These are phyloP conservation scores for Hamamelis virginiana DNA, from an alignment of 164 flowering plant genomes.

Conservation along the genomic window DNA sequence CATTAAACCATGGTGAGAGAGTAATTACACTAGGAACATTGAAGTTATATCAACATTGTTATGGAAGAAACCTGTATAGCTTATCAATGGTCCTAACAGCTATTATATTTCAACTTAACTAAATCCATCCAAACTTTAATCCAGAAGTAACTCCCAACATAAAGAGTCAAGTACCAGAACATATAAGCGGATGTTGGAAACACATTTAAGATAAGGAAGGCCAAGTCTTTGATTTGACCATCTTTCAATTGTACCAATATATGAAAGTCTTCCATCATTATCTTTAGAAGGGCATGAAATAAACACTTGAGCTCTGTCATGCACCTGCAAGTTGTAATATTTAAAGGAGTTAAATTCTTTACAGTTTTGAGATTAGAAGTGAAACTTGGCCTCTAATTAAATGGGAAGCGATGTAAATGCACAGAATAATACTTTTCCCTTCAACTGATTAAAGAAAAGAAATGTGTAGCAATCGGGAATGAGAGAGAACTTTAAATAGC, in stretches of 20 bases:
- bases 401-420: not conserved
- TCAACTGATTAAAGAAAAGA: not conserved
- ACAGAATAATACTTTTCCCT: not conserved
- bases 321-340: slow-evolving; percentile 51
- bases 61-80: no score
- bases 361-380: no score
- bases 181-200: slow-evolving; percentile 51
- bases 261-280: slow-evolving; percentile 37
- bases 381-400: not conserved
- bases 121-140: not conserved
- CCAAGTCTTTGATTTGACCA: slow-evolving; percentile 58
- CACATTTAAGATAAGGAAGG: slow-evolving; percentile 60
- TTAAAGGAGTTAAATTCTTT: not conserved
- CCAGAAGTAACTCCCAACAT: not conserved
- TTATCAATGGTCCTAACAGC: no score
- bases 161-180: slow-evolving; percentile 53
- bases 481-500: not conserved
- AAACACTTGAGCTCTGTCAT: slow-evolving; percentile 95
- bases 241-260: slow-evolving; percentile 69
- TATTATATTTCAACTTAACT: not conserved
- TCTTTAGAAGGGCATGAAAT: slow-evolving; percentile 55
- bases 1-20: no score
- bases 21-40: no score
- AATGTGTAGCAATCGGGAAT: no score
- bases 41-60: no score